Base-by-base conservation (phyloP, 2,329 filamentous ascomycete species). In the Aureobasidium leucospermi region DNA sequence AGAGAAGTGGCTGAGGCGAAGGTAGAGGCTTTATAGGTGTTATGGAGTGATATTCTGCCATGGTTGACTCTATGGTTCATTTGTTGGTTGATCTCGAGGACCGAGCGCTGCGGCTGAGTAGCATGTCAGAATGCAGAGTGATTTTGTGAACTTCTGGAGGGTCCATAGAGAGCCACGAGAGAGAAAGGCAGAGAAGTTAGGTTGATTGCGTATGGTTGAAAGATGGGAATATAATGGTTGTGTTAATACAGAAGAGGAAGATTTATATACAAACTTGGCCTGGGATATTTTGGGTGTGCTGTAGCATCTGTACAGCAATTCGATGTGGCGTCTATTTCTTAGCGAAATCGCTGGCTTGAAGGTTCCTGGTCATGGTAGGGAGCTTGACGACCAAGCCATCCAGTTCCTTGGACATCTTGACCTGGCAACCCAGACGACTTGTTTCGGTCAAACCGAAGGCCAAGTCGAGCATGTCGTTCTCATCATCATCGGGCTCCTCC, bases 401-500 rank as follows among this genome's bases (percentile, higher is more conserved):
- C 64, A 97, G 75, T 66, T 95, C 90, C 74, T 90, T 91, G 61
- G 79, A 88, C 93, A 99, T 96, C 70, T 84, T 80, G 29, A 99
- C 89, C 78, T 96, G 92, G 73, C 92, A 96, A 0, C 92, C 92
- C 65, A 96, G 73, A 32, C 92, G 78, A 58, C 81, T 87, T 28
- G 90, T 96, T 79, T 96, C 91, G 3, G 90, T 95, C 65, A 96
- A 76, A 2, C 90, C 91, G 74, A 96, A 96, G 0, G 91, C 91
- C 63, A 96, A 78, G 71, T 96, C 91, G 66, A 96, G 77, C 89
- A 94, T 94, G 73, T 94, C 89, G 75, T 93, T 93, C 65, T 79
- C 76, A 62, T 79, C 76, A 60, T 79, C 77, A 58, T 74, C 74
- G 9, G 75, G 73, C 69, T 78, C 76, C 45, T 73, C 71, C 70